Percentiles rank a stretch among this genome's conserved stretches.
phyloP scores from a whole-genome alignment of 495 filamentous ascomycete species.

The Mycothermus thermophilus region DNA sequence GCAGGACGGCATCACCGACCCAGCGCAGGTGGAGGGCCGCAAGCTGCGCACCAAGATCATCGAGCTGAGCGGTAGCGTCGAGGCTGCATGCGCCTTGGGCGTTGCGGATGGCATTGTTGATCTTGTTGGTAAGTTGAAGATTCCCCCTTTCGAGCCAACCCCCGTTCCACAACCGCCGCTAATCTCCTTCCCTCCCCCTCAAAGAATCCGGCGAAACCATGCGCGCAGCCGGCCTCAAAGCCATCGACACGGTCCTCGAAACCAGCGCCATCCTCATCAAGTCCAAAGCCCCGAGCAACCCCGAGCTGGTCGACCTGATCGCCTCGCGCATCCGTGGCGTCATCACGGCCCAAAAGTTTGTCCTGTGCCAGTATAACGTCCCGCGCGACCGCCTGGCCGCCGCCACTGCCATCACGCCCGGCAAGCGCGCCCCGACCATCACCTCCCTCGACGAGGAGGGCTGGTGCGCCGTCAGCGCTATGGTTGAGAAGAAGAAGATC shows the following conservation, averaged over 20 bases:
- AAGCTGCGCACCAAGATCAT: constrained; percentile 72
- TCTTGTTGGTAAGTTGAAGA: constrained; percentile 60
- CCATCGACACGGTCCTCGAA: constrained; percentile 84
- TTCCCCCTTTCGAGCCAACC: constrained; percentile 2
- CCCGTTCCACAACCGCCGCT: constrained; percentile 1
- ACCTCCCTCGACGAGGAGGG: constrained; percentile 72
- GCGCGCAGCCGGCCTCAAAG: constrained; percentile 89
- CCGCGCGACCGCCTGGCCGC: constrained; percentile 47
- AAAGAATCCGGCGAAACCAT: constrained; percentile 96
- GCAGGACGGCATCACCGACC: constrained; percentile 21
- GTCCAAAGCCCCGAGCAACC: constrained; percentile 72
- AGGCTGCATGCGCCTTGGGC: constrained; percentile 88
- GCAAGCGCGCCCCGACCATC: constrained; percentile 86
- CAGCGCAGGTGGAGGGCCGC: constrained; percentile 18
- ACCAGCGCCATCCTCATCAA: constrained; percentile 83
- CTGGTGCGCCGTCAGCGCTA: constrained; percentile 86
- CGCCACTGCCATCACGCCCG: constrained; percentile 74
- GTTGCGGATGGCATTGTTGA: constrained; percentile 96
- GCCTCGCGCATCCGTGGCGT: constrained; percentile 75
- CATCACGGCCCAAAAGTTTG: constrained; percentile 88
- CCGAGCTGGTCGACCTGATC: constrained; percentile 64
- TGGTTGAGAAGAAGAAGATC: constrained; percentile 85
- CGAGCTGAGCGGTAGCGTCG: constrained; percentile 87
- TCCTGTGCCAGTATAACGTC: constrained; percentile 95
- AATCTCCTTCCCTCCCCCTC: background rate